Conservation (phyloP, 495 filamentous ascomycete species). For the Hypomontagnella monticulosa region DNA sequence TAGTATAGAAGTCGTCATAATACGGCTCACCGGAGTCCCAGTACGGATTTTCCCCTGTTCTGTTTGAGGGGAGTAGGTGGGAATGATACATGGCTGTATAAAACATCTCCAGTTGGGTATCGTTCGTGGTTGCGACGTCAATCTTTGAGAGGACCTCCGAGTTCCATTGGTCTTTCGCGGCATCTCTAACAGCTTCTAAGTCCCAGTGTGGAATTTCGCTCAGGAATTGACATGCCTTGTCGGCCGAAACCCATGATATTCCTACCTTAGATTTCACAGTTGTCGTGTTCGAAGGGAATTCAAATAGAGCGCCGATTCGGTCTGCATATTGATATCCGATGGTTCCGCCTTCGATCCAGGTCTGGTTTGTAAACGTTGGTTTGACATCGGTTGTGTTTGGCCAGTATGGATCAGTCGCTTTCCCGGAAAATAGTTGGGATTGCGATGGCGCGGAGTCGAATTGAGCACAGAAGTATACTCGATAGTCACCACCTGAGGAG, state of each 20-base stretch:
- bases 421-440: constrained; percentile 58
- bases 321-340: constrained; percentile 39
- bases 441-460: constrained; percentile 57
- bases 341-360: constrained; percentile 23
- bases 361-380: constrained; percentile 25
- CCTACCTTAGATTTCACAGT: constrained; percentile 70
- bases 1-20: constrained; percentile 63
- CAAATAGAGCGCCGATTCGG: constrained; percentile 53
- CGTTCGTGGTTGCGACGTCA: constrained; percentile 62
- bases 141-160: constrained; percentile 68
- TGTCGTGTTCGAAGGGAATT: constrained; percentile 41
- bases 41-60: constrained; percentile 72
- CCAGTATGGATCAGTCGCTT: constrained; percentile 42
- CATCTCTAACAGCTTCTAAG: constrained; percentile 57
- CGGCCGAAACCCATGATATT: constrained; percentile 70
- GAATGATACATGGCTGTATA: constrained; percentile 73
- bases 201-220: constrained; percentile 62
- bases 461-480: constrained; percentile 71
- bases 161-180: constrained; percentile 66
- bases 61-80: constrained; percentile 72
- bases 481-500: constrained; percentile 30
- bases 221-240: constrained; percentile 68
- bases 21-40: constrained; percentile 73
- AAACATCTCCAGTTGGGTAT: constrained; percentile 61
- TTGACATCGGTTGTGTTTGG: constrained; percentile 19